These are phyloP conservation scores for Coniochaeta pulveracea DNA, from an alignment of 2,329 filamentous ascomycete species.

Conservation along the genomic window DNA sequence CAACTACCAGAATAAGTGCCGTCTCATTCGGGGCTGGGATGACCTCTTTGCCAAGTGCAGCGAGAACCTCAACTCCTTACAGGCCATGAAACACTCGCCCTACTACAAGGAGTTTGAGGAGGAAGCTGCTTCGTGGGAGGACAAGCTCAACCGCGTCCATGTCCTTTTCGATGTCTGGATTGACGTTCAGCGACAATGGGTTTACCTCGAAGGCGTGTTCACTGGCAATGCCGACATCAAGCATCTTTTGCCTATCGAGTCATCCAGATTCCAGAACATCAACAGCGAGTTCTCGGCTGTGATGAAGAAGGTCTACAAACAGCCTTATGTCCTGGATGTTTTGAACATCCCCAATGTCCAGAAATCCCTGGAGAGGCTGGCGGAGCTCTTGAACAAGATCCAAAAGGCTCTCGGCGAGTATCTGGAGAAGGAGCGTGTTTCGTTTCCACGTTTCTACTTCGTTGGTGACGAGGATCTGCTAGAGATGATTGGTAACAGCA, in stretches of 20 bases:
- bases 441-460: conserved; percentile 98
- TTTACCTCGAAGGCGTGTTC: conserved; percentile 97
- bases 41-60: conserved; percentile 97
- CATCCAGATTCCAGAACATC: conserved; percentile 95
- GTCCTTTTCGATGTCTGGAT: conserved; percentile 99
- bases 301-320: conserved; percentile 98
- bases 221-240: conserved; percentile 99
- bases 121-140: conserved; percentile 92
- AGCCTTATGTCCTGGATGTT: conserved; percentile 89
- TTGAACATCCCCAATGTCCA: conserved; percentile 93
- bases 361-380: conserved; percentile 87
- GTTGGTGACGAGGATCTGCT: conserved; percentile 96
- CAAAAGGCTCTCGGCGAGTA: conserved; percentile 98
- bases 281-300: conserved; percentile 98
- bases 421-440: conserved; percentile 91
- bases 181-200: conserved; percentile 99
- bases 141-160: conserved; percentile 93
- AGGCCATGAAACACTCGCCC: conserved; percentile 97
- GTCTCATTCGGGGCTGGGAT: conserved; percentile 94
- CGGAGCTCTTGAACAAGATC: conserved; percentile 97
- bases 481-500: conserved; percentile 99
- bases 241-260: conserved; percentile 91
- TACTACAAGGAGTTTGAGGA: conserved; percentile 99
- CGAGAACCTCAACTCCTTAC: conserved; percentile 92
- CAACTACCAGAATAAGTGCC: conserved; percentile 96